Evolutionary conservation across 2,329 filamentous ascomycete species (phyloP), one percentile per base, ranked within the genome.

Genomic region (Talaromyces albobiverticillius): DNA sequence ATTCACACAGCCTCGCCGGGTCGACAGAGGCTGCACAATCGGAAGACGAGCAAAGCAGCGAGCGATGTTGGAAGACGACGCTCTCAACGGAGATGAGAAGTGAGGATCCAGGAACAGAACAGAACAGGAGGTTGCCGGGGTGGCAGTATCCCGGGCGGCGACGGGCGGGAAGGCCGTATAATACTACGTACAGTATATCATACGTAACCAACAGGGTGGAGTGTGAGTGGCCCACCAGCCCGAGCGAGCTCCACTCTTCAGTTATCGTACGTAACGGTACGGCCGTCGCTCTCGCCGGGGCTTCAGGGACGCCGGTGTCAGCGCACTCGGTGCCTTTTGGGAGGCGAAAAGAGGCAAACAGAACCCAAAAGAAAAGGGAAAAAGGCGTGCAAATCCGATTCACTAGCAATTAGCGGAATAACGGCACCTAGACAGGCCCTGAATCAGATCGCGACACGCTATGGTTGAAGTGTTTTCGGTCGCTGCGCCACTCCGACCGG

Each of bases 101-200:
- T 29, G 20, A 48, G 32, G 23, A 50, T 42, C 38, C 48, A 51
- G 48, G 38, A 51, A 40, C 42, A 38, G 40, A 14, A 25, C 23
- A 41, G 29, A 48, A 41, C 41, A 18, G 23, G 25, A 46, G 40
- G 23, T 26, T 48, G 20, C 53, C 46, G 53, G 53, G 53, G 53
- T 51, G 53, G 53, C 53, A 54, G 53, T 50, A 50, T 50, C 43
- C 18, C 52, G 52, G 52, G 52, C 52, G 52, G 52, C 52, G 46
- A 32, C 47, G 46, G 51, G 32, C 43, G 45, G 45, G 18, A 16
- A 49, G 9, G 36, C n/a, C 26, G 16, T 16, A 7, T 34, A 34
- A n/a, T 8, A 20, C 36, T 6, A 20, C 34, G 34, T 14, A 34
- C 31, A 4, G 13, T 34, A 14, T 10, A 14, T 34, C 31, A 29